Conservation (phyloP, 768 basidiomycete genomes). For the Floccularia luteovirens region DNA sequence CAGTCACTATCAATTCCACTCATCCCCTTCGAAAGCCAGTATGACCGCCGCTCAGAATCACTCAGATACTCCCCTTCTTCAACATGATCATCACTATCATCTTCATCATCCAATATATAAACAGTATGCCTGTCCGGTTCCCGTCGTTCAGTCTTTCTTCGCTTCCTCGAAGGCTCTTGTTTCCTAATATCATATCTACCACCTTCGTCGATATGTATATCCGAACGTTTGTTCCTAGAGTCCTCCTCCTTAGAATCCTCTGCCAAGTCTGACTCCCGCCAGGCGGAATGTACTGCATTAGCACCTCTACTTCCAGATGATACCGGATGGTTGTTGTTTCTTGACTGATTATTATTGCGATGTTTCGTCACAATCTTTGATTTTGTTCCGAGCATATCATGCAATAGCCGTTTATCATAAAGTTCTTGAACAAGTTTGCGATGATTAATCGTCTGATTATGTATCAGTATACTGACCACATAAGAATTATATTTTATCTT, state of each 20-base stretch:
- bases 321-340: not conserved
- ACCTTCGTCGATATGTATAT: conserved; percentile 36
- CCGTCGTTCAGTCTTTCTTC: conserved; percentile 30
- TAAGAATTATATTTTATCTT: not conserved
- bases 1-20: conserved; percentile 17
- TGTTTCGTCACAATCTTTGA: conserved; percentile 12
- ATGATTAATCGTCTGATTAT: conserved; percentile 62
- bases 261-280: conserved; percentile 31
- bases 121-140: conserved; percentile 34
- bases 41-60: conserved; percentile 30
- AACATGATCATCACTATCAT: conserved; percentile 17
- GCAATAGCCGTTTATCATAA: conserved; percentile 51
- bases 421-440: conserved; percentile 63
- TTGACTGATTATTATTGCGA: not conserved
- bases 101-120: conserved; percentile 45
- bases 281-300: conserved; percentile 25
- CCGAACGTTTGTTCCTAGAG: conserved; percentile 13
- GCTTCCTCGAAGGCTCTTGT: conserved; percentile 37
- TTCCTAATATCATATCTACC: conserved; percentile 50
- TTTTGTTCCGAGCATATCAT: conserved; percentile 46
- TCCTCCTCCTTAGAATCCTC: conserved; percentile 22
- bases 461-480: conserved; percentile 2
- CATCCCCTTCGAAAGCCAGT: conserved; percentile 52
- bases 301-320: conserved; percentile 7
- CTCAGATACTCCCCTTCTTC: conserved; percentile 10